A percentile compares a stretch with the other conserved stretches of the same genome.
Evolutionary conservation across 202 grass and related monocot genomes (phyloP).

Genomic region (Saccharum hybrid): DNA sequence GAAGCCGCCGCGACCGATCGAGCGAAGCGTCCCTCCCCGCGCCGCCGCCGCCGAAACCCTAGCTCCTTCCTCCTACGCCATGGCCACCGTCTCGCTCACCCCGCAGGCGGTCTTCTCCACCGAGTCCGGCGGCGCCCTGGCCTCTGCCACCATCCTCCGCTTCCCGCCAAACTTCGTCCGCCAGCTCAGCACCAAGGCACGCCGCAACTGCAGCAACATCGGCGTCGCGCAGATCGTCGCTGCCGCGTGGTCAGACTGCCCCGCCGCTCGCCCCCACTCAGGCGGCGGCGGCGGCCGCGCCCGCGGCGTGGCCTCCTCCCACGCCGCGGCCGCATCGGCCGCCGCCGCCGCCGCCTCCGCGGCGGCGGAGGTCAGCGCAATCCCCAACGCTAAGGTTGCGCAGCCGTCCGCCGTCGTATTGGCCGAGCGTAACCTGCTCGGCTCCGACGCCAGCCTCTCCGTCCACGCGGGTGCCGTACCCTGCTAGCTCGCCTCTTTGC

Average conservation of each 20-base stretch:
- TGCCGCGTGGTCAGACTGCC: constrained; percentile 86
- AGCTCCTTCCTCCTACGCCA: constrained; percentile 27
- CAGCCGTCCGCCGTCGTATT: constrained; percentile 55
- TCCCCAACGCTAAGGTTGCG: constrained; percentile 69
- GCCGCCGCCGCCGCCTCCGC: constrained; percentile 45
- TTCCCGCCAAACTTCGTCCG: constrained; percentile 98
- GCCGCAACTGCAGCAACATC: constrained; percentile 99
- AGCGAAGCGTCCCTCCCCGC: constrained; percentile 14
- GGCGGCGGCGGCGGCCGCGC: constrained; percentile 54
- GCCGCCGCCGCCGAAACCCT: constrained; percentile 54
- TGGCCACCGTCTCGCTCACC: constrained; percentile 59
- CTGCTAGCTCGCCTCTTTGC: neutral
- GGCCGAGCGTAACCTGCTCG: constrained; percentile 69
- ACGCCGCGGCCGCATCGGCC: constrained; percentile 53
- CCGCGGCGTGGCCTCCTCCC: constrained; percentile 54
- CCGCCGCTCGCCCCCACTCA: constrained; percentile 35
- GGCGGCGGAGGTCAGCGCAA: constrained; percentile 54
- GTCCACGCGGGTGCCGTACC: constrained; percentile 80
- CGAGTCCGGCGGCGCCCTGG: constrained; percentile 42
- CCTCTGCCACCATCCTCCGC: constrained; percentile 81
- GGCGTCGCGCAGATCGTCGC: constrained; percentile 98
- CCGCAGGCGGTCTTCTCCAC: constrained; percentile 52
- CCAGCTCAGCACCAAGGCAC: constrained; percentile 97
- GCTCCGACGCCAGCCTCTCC: constrained; percentile 90
- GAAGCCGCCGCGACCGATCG: constrained; percentile 43